Conservation (phyloP, 768 basidiomycete species). For the Fomitopsis serialis region DNA sequence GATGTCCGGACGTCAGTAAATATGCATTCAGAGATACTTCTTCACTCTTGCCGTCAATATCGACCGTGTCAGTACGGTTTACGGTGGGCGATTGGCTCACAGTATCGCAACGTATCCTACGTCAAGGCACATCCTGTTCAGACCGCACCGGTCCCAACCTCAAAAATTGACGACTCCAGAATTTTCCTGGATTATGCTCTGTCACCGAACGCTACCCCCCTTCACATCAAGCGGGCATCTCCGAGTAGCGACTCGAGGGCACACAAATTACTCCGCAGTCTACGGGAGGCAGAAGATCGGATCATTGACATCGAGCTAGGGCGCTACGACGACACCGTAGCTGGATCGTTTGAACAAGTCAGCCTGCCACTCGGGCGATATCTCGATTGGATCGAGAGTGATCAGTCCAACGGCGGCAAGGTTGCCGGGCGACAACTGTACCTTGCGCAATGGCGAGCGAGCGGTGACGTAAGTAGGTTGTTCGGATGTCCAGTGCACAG, state of each 20-base stretch:
- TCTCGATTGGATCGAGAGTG: conserved; percentile 17
- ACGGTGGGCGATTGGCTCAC: too few species aligned
- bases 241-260: background rate
- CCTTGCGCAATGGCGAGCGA: conserved; percentile 16
- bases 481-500: background rate
- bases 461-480: conserved; percentile 18
- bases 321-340: conserved; percentile 12
- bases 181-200: background rate
- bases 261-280: conserved; percentile 7
- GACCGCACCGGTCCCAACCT: background rate
- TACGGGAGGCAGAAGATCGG: conserved; percentile 9
- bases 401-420: conserved; percentile 4
- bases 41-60: too few species aligned
- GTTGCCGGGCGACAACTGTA: conserved; percentile 7
- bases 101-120: too few species aligned
- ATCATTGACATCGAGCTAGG: conserved; percentile 20
- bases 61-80: too few species aligned
- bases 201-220: background rate
- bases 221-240: background rate
- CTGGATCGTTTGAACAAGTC: conserved; percentile 7
- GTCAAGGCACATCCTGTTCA: too few species aligned
- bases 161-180: background rate
- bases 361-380: conserved; percentile 13
- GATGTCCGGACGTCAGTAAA: too few species aligned
- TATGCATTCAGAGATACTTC: too few species aligned